Base-by-base conservation (phyloP, 2,329 filamentous ascomycete genomes). In the Sclerotinia borealis region DNA sequence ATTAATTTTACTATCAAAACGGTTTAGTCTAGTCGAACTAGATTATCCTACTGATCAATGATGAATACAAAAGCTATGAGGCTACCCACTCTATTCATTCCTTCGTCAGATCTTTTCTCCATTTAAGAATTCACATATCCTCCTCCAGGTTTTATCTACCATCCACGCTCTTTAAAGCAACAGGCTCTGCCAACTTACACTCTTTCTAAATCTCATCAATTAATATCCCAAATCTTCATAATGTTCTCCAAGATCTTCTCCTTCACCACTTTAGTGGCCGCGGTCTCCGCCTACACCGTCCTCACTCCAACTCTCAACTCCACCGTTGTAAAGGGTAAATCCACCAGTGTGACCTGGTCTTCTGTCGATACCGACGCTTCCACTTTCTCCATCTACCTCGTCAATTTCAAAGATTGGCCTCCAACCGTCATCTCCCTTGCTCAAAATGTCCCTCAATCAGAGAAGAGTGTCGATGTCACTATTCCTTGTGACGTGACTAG, bases 401-500 rank as follows among this genome's bases (percentile, higher is more conserved):
- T 56, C 41, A 62, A 62, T 41, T 62, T 62, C 50, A 19, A 62
- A 39, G 60, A 48, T 13, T 62, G 50, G 49, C 60, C 60, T n/a
- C 60, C 60, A 15, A 56, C 50, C 22, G 50, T 62, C 41, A 7
- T 62, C 29, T 62, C 60, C 31, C 60, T 62, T 22, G 60, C 60
- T 31, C 60, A 62, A 19, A 39, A 62, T 39, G 60, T 62, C 11
- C 60, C 60, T 17, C 31, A 56, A 39, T 34, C 29, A 5, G 50
- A 47, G 1, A n/a, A 27, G 6, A 43, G 50, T 7, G 19, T 62
- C 17, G 60, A 62, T 15, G 50, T 62, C 25, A 41, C 22, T 1
- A 62, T 62, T 15, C 60, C 60, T 25, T 62, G 60, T 19, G 19
- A 39, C 10, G 19, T 56, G 11, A 43, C 7, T 1, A 56, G 39